Base-by-base conservation (phyloP, 805 yeast genomes). In the Geotrichum ghanense region DNA sequence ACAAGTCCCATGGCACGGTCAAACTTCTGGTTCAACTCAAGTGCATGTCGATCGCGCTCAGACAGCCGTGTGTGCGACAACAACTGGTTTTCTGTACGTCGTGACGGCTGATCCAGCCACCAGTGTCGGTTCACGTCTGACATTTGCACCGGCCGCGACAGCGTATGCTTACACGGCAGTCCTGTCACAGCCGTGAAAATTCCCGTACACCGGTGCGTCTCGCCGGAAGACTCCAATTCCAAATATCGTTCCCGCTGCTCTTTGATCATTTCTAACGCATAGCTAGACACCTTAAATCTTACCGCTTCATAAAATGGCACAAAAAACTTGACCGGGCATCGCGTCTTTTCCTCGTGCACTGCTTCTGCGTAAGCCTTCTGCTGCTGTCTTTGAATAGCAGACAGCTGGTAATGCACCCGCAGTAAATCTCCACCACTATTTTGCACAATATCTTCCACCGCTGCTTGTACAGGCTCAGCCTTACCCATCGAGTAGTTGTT, bases 231-330 rank as follows among this genome's bases (percentile, higher is more conserved):
- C 37, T 31, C 37, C 19, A 31, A 19, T 19, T 31, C 37, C 37
- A 31, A 5, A 31, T 31, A n/a, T 12, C 37, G 37, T 12, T 31
- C 37, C 37, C 37, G 37, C 37, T 31, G 37, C 37, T 31, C 37
- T 12, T 31, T 19, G 4, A 31, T 31, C 37, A 31, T 31, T 16
- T 31, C 37, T 12, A 31, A 12, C 10, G 37, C 37, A 19, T 31
- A 31, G 19, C 17, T 16, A 5, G 37, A 31, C 17, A 31, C 17
- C 37, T 31, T 31, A 19, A 31, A 31, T 12, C 37, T 5, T 5
- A 31, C 17, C 10, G 37, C 12, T 6, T 31, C 37, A 19, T 31
- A 31, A 19, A 10, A 31, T 19, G 37, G 37, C 10, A 31, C 37
- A 31, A 31, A 31, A 19, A n/a, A 31, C 37, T 31, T 31, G 19